A percentile compares a stretch with the other conserved stretches of the same genome.
Conservation (phyloP, 1,284 basidiomycete species). For the Agaricales sp. region DNA sequence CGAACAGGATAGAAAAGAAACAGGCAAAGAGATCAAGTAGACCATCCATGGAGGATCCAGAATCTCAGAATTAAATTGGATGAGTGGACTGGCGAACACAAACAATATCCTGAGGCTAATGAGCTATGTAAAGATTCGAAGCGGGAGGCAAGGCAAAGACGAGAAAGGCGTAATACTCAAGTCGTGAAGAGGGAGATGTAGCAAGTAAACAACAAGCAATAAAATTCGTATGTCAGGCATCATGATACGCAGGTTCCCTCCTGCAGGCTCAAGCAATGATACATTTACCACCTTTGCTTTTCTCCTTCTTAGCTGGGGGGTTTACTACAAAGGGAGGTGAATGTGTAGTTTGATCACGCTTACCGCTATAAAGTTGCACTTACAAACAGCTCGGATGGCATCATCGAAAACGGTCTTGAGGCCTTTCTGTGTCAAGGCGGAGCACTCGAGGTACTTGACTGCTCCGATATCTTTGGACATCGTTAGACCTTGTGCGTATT, state of each 20-base stretch:
- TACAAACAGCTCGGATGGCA: conserved; percentile 85
- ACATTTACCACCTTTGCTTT: conserved; percentile 39
- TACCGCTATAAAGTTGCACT: conserved; percentile 28
- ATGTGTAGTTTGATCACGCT: conserved; percentile 9
- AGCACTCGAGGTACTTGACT: conserved; percentile 95
- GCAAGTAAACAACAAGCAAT: conserved; percentile 5
- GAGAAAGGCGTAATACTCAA: not conserved
- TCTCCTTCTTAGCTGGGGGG: conserved; percentile 54
- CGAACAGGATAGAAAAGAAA: no score
- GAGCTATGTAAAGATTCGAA: not conserved
- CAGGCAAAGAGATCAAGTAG: no score
- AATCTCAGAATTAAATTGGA: not conserved
- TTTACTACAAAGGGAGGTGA: conserved; percentile 43
- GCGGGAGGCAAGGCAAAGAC: not conserved
- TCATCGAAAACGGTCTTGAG: conserved; percentile 97
- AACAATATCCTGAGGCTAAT: not conserved
- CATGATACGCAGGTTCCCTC: conserved; percentile 17
- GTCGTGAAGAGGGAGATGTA: not conserved
- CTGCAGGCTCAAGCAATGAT: conserved; percentile 46
- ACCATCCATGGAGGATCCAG: no score
- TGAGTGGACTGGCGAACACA: not conserved
- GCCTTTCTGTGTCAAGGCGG: conserved; percentile 95
- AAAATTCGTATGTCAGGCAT: conserved; percentile 1
- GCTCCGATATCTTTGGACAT: conserved; percentile 95
- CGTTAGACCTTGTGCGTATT: conserved; percentile 81